These are phyloP conservation scores for Neurospora sublineolata DNA, from an alignment of 495 filamentous ascomycete genomes.

Conservation along the genomic window DNA sequence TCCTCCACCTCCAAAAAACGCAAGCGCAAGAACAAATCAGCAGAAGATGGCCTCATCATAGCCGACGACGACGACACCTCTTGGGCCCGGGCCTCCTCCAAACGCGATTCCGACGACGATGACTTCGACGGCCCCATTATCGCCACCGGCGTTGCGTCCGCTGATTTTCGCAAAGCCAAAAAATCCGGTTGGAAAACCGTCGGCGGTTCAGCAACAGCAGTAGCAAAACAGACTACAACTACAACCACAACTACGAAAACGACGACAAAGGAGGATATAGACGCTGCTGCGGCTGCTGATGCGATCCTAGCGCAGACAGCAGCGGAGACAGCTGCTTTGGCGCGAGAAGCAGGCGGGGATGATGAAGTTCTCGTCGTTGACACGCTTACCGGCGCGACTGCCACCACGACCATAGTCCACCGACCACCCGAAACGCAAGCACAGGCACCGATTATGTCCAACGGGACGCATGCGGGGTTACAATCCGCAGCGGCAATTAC, in stretches of 20 bases:
- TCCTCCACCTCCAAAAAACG: slow-evolving; percentile 50
- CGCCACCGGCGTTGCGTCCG: no score
- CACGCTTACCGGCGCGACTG: background rate
- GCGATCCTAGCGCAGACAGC: slow-evolving; percentile 69
- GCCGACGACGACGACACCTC: slow-evolving; percentile 76
- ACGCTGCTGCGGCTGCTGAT: slow-evolving; percentile 60
- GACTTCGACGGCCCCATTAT: slow-evolving; percentile 27
- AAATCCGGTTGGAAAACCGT: slow-evolving; percentile 69
- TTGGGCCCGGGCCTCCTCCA: slow-evolving; percentile 41
- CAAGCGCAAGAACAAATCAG: slow-evolving; percentile 62
- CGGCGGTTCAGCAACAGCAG: slow-evolving; percentile 18
- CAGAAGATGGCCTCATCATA: slow-evolving; percentile 63
- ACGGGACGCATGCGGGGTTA: slow-evolving; percentile 74
- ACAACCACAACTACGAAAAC: slow-evolving; percentile 15
- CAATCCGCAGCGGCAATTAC: slow-evolving; percentile 73
- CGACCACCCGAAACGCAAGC: background rate
- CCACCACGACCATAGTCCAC: background rate
- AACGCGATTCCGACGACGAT: slow-evolving; percentile 35
- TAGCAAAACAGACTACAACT: background rate
- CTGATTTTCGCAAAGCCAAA: slow-evolving; percentile 67
- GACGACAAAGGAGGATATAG: slow-evolving; percentile 17
- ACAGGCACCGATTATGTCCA: slow-evolving; percentile 51
- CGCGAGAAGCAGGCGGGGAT: slow-evolving; percentile 34
- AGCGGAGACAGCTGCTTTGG: slow-evolving; percentile 45
- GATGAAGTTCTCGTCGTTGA: slow-evolving; percentile 4